These are phyloP conservation scores for Graphilbum fragrans DNA, from an alignment of 2,329 filamentous ascomycete genomes.

Conservation along the genomic window DNA sequence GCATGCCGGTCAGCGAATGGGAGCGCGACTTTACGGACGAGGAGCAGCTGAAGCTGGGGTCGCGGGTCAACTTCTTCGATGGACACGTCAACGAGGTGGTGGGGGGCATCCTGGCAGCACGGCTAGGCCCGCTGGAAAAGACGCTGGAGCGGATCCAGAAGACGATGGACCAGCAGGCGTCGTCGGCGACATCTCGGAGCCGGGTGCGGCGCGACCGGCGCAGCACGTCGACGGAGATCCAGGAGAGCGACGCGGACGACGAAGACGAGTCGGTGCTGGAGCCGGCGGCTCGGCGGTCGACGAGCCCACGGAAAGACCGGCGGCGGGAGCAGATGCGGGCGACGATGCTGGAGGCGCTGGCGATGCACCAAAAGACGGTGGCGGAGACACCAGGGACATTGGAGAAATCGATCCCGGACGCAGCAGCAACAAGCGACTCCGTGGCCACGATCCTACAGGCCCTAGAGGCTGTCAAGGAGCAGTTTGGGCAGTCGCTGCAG, in stretches of 20 bases:
- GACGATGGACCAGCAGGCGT: conserved; percentile 21
- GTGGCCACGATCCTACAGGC: conserved; percentile 51
- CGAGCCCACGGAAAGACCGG: conserved; percentile 68
- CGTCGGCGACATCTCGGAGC: conserved; percentile 31
- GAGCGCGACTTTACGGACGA: conserved; percentile 73
- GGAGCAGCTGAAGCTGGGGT: conserved; percentile 72
- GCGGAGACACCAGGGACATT: not conserved
- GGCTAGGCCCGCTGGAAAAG: conserved; percentile 70
- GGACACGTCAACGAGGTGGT: conserved; percentile 80
- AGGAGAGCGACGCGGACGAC: conserved; percentile 86
- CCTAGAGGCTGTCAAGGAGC: conserved; percentile 49
- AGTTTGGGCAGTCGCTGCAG: conserved; percentile 32
- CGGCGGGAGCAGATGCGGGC: conserved; percentile 71
- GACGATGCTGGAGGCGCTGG: conserved; percentile 62
- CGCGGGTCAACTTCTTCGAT: conserved; percentile 80
- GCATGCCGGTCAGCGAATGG: conserved; percentile 76
- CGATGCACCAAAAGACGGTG: conserved; percentile 31
- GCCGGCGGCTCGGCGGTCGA: conserved; percentile 49
- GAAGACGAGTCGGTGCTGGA: conserved; percentile 63
- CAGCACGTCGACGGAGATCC: conserved; percentile 56
- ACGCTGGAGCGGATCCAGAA: conserved; percentile 66
- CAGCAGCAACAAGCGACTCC: conserved; percentile 16
- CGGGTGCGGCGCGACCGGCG: conserved; percentile 39
- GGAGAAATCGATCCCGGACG: no score
- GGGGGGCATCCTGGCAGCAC: conserved; percentile 60